phyloP scores from a whole-genome alignment of 1,284 basidiomycete species.

The Leccinum pachyderme region DNA sequence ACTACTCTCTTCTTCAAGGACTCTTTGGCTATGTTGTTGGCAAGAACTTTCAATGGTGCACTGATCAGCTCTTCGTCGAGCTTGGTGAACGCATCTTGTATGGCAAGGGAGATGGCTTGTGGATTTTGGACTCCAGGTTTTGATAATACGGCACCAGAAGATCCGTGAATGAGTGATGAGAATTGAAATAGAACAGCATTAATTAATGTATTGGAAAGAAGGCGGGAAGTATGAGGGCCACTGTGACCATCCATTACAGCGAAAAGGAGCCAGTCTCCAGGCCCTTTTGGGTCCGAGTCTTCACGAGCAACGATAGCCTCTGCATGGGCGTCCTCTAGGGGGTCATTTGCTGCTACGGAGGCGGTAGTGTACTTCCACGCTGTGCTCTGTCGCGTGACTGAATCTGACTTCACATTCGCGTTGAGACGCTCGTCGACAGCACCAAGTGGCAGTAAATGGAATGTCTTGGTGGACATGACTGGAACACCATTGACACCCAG shows the following conservation, averaged over 20 bases:
- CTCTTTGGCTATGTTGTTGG: slow-evolving; percentile 51
- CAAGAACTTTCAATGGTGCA: slow-evolving; percentile 74
- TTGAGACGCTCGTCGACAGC: slow-evolving; percentile 59
- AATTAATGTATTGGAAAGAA: slow-evolving; percentile 85
- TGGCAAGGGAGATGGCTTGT: slow-evolving; percentile 62
- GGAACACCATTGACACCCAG: slow-evolving; percentile 59
- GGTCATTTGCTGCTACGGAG: slow-evolving; percentile 80
- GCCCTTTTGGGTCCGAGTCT: slow-evolving; percentile 48
- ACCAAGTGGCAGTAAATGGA: slow-evolving; percentile 58
- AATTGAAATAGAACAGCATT: slow-evolving; percentile 85
- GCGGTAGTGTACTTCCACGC: slow-evolving; percentile 78
- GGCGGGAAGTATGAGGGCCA: slow-evolving; percentile 76
- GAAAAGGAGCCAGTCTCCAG: slow-evolving; percentile 80
- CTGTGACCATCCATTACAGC: slow-evolving; percentile 93
- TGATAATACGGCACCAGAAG: slow-evolving; percentile 38
- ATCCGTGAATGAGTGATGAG: slow-evolving; percentile 45
- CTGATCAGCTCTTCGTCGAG: slow-evolving; percentile 79
- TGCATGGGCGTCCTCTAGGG: slow-evolving; percentile 86
- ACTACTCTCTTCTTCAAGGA: slow-evolving; percentile 49
- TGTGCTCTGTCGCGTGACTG: slow-evolving; percentile 47
- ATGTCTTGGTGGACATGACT: slow-evolving; percentile 47
- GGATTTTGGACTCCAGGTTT: slow-evolving; percentile 47
- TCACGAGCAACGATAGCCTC: slow-evolving; percentile 70
- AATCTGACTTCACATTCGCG: slow-evolving; percentile 51
- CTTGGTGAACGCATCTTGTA: slow-evolving; percentile 75